These are phyloP conservation scores for Orbilia brochopaga DNA, from an alignment of 2,329 filamentous ascomycete genomes.

Conservation along the genomic window DNA sequence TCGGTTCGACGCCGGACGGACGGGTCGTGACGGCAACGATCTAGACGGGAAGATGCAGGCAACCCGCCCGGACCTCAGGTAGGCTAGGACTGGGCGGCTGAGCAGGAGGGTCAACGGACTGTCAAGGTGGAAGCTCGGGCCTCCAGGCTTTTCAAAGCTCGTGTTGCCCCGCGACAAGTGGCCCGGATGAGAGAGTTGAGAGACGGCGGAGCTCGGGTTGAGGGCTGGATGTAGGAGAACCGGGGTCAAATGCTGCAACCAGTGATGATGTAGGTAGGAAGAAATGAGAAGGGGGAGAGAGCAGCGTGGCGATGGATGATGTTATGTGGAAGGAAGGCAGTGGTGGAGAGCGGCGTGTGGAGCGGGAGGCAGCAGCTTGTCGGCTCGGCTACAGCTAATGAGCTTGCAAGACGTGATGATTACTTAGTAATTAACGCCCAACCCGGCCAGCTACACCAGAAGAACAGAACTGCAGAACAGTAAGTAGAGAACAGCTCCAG, in stretches of 20 bases:
- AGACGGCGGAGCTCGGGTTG: background rate
- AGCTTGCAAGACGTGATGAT: background rate
- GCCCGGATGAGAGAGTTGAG: background rate
- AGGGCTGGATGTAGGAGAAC: background rate
- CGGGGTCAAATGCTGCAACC: background rate
- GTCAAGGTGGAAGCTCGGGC: conserved; percentile 7
- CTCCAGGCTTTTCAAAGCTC: conserved; percentile 18
- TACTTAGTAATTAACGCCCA: background rate
- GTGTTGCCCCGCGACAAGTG: conserved; percentile 20
- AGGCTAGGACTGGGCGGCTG: conserved; percentile 5
- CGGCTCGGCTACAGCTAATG: background rate
- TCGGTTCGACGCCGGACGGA: background rate
- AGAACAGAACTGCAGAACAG: background rate
- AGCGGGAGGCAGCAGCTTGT: conserved; percentile 7
- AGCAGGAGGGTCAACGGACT: background rate
- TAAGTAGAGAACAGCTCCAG: too few relatives aligned
- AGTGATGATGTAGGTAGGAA: background rate
- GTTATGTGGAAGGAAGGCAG: background rate
- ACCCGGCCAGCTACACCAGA: background rate
- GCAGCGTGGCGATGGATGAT: conserved; percentile 2
- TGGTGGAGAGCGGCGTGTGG: conserved; percentile 5
- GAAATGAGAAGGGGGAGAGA: conserved; percentile 1
- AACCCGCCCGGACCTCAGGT: conserved; percentile 7
- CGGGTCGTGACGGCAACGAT: background rate
- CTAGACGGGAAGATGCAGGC: background rate